Percentiles rank a stretch among this genome's conserved stretches.
These are phyloP conservation scores for Sporothrix brunneoviolacea DNA, from an alignment of 2,329 filamentous ascomycete genomes.

Conservation along the genomic window DNA sequence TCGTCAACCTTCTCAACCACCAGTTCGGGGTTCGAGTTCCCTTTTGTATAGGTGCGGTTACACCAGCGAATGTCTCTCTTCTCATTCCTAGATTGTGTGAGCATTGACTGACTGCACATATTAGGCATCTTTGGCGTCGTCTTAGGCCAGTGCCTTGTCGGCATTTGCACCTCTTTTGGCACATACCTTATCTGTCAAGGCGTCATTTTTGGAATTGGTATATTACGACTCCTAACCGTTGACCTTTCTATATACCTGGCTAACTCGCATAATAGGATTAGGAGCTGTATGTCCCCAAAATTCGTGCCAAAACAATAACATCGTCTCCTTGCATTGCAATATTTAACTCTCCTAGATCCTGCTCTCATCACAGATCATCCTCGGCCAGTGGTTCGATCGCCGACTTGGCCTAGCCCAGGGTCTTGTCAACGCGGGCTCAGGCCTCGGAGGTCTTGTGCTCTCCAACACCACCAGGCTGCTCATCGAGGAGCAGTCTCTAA, in stretches of 20 bases:
- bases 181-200: conserved; percentile 12
- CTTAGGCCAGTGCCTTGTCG: conserved; percentile 8
- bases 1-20: neutral
- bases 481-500: conserved; percentile 1
- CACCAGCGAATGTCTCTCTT: too few relatives aligned
- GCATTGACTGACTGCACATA: too few relatives aligned
- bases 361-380: neutral
- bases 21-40: neutral
- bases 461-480: conserved; percentile 12
- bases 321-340: too few relatives aligned
- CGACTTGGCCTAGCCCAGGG: conserved; percentile 5
- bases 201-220: conserved; percentile 9
- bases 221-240: neutral
- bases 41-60: neutral
- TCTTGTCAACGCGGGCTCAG: conserved; percentile 10
- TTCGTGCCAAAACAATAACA: neutral
- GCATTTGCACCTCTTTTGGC: conserved; percentile 4
- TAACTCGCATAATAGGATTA: too few relatives aligned
- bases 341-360: conserved; percentile 2
- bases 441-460: conserved; percentile 8
- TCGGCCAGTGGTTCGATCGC: conserved; percentile 11
- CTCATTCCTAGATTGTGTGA: too few relatives aligned
- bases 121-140: conserved; percentile 6
- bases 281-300: neutral
- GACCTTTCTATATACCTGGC: too few relatives aligned